Conservation (phyloP, 768 basidiomycete species). For the Lepiota subincarnata region DNA sequence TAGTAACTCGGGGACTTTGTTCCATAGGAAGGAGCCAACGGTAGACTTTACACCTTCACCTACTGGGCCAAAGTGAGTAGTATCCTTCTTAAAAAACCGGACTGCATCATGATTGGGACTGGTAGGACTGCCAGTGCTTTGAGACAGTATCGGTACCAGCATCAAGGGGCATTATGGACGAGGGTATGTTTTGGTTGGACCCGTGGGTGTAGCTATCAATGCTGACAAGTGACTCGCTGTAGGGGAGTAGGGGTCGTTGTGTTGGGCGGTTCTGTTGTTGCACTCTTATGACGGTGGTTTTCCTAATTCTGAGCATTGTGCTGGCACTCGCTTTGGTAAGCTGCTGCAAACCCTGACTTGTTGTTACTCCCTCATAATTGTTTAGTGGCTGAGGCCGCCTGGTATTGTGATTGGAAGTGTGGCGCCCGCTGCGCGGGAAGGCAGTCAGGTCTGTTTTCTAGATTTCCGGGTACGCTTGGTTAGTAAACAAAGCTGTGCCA, state of each 20-base stretch:
- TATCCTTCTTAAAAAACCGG: background rate
- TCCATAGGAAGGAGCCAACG: constrained; percentile 6
- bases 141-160: constrained; percentile 49
- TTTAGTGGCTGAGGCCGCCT: constrained; percentile 76
- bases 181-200: constrained; percentile 34
- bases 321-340: constrained; percentile 67
- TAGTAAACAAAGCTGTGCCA: background rate
- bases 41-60: background rate
- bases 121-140: constrained; percentile 37
- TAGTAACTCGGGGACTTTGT: background rate
- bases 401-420: constrained; percentile 55
- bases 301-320: constrained; percentile 63
- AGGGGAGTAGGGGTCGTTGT: constrained; percentile 62
- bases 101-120: constrained; percentile 2
- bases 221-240: background rate
- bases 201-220: background rate
- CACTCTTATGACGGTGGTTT: constrained; percentile 58
- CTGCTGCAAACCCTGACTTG: constrained; percentile 6
- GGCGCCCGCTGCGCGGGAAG: constrained; percentile 30
- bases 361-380: background rate
- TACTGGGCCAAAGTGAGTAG: constrained; percentile 1
- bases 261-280: constrained; percentile 74
- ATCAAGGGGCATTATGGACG: constrained; percentile 66
- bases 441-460: constrained; percentile 40
- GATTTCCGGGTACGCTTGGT: background rate